Conservation (phyloP, 106 monocot species). For the Xerophyta viscosa region DNA sequence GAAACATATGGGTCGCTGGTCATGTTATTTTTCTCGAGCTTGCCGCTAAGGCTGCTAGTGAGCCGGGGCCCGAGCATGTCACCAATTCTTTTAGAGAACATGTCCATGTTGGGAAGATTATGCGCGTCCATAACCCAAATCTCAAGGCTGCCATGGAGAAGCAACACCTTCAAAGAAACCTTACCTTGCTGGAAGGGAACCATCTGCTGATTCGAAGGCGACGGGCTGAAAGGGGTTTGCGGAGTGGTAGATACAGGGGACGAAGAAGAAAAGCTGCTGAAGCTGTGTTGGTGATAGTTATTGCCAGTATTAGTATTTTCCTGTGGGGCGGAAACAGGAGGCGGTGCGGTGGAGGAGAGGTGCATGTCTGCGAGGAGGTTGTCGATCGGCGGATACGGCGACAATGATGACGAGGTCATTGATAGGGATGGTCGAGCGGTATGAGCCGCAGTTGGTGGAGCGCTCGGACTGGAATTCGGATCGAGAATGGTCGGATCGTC, state of each 20-base stretch:
- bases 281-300: constrained; percentile 5
- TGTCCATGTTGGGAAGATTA: constrained; percentile 80
- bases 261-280: constrained; percentile 2
- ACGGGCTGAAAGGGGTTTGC: not conserved
- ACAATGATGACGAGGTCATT: constrained; percentile 12
- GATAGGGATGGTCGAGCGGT: too few species aligned
- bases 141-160: constrained; percentile 81
- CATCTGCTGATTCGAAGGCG: constrained; percentile 8
- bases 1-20: constrained; percentile 93
- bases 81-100: constrained; percentile 72
- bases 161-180: constrained; percentile 47
- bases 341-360: constrained; percentile 12
- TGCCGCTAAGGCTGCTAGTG: too few species aligned
- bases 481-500: constrained; percentile 3
- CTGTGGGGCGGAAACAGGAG: not conserved
- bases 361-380: constrained; percentile 18
- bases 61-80: constrained; percentile 76
- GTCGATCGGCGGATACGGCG: constrained; percentile 20
- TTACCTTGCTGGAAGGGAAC: constrained; percentile 10
- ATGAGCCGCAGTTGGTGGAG: constrained; percentile 1
- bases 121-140: constrained; percentile 52
- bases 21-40: constrained; percentile 27
- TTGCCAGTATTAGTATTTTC: too few species aligned
- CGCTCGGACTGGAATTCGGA: not conserved
- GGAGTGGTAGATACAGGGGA: not conserved